Evolutionary conservation across 2,329 filamentous ascomycete species (phyloP).

Genomic region (Pseudocercospora crystallina): DNA sequence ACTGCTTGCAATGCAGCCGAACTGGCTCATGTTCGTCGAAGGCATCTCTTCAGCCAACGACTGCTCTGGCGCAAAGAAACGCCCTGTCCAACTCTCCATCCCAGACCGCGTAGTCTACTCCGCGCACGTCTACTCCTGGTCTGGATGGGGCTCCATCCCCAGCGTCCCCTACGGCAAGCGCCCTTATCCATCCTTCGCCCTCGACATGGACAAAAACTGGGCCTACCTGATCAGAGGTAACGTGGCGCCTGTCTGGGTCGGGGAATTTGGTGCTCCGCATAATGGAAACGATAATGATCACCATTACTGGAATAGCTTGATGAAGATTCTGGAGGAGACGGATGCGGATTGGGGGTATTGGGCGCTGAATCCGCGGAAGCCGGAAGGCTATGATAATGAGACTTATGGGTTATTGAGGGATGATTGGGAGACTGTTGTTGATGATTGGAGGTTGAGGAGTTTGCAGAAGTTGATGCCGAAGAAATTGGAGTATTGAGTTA

Average conservation of each 20-base stretch:
- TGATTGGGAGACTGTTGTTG: slow-evolving; percentile 58
- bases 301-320: slow-evolving; percentile 66
- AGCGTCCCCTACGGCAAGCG: slow-evolving; percentile 63
- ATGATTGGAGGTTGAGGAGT: slow-evolving; percentile 28
- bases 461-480: slow-evolving; percentile 25
- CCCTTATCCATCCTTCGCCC: slow-evolving; percentile 61
- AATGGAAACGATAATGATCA: slow-evolving; percentile 56
- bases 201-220: slow-evolving; percentile 66
- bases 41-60: slow-evolving; percentile 68
- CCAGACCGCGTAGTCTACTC: slow-evolving; percentile 63
- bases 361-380: slow-evolving; percentile 68
- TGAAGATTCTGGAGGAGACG: slow-evolving; percentile 63
- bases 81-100: slow-evolving; percentile 60
- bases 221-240: slow-evolving; percentile 60
- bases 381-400: slow-evolving; percentile 56
- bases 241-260: slow-evolving; percentile 65
- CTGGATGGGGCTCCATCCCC: slow-evolving; percentile 55
- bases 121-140: slow-evolving; percentile 69
- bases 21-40: slow-evolving; percentile 69
- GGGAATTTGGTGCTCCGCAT: slow-evolving; percentile 63
- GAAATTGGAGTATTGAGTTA: too few relatives aligned
- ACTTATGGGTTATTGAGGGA: slow-evolving; percentile 62
- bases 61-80: slow-evolving; percentile 54
- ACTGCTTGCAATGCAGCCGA: slow-evolving; percentile 57
- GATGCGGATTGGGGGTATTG: slow-evolving; percentile 57